Evolutionary conservation across 805 yeast genomes (phyloP).

Genomic region (Lipomyces japonicus): DNA sequence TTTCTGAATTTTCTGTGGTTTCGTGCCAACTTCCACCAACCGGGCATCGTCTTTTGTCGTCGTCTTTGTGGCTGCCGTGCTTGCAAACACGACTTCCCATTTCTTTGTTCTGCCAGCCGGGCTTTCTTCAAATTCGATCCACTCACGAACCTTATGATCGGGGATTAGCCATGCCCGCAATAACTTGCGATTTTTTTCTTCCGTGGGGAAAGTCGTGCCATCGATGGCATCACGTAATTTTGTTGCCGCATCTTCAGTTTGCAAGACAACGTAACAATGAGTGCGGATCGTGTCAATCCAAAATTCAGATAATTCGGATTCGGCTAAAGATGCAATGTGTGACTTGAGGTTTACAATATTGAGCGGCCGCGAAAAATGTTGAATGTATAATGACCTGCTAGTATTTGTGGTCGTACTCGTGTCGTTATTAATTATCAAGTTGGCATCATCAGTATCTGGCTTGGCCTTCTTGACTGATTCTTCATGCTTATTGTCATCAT

Average conservation of each 20-base stretch:
- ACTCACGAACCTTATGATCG: constrained; percentile 15
- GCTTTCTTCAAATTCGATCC: constrained; percentile 20
- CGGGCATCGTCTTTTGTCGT: neutral
- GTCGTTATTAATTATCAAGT: neutral
- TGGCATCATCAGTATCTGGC: neutral
- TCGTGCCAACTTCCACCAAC: constrained; percentile 13
- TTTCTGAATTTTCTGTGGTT: neutral
- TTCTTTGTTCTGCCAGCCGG: constrained; percentile 3
- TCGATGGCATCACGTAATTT: constrained; percentile 11
- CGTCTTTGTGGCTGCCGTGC: constrained; percentile 8
- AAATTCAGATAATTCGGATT: constrained; percentile 2
- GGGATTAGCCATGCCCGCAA: constrained; percentile 15
- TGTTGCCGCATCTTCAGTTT: constrained; percentile 9
- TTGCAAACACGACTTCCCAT: constrained; percentile 21
- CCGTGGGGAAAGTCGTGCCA: constrained; percentile 18
- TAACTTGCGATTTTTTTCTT: constrained; percentile 19
- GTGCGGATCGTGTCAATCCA: constrained; percentile 27
- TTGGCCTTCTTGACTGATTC: neutral
- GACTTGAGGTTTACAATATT: constrained; percentile 15
- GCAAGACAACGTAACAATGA: constrained; percentile 18
- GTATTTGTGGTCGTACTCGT: constrained; percentile 6
- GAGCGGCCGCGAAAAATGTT: constrained; percentile 24
- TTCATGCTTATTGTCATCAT: neutral
- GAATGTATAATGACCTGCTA: constrained; percentile 15
- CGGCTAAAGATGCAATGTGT: constrained; percentile 9